Evolutionary conservation across 352 stramenopile genomes (phyloP).

Genomic region (Globisporangium paroecandrum): DNA sequence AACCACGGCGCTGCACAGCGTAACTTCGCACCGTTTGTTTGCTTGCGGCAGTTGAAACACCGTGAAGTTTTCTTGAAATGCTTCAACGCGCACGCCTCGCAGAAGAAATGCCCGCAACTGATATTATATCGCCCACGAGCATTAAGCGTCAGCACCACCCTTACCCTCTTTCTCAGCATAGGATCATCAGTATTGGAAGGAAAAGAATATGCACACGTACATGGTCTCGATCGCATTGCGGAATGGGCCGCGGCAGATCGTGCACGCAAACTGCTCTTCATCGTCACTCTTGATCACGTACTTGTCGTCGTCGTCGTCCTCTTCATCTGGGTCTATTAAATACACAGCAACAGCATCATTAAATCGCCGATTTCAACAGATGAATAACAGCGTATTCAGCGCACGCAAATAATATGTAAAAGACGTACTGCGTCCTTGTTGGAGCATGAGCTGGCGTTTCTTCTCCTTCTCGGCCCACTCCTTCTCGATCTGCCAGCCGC

Average conservation of each 20-base stretch:
- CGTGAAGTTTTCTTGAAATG: slow-evolving; percentile 75
- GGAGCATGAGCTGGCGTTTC: slow-evolving; percentile 76
- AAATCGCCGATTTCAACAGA: not conserved
- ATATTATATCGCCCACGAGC: not conserved
- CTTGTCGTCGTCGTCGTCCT: slow-evolving; percentile 64
- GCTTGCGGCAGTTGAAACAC: slow-evolving; percentile 94
- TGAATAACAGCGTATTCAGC: not conserved
- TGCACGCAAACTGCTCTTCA: slow-evolving; percentile 92
- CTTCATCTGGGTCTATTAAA: slow-evolving; percentile 35
- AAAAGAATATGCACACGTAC: slow-evolving; percentile 25
- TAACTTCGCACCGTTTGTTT: slow-evolving; percentile 79
- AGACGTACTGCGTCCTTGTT: slow-evolving; percentile 39
- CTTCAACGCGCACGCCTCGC: slow-evolving; percentile 89
- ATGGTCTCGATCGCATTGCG: slow-evolving; percentile 92
- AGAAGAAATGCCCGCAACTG: slow-evolving; percentile 96
- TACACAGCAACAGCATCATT: not conserved
- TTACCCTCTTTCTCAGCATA: not conserved
- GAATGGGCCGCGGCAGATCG: slow-evolving; percentile 93
- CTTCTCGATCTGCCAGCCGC: slow-evolving; percentile 96
- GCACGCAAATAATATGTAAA: not conserved
- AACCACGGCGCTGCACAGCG: too few relatives aligned
- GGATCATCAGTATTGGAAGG: not conserved
- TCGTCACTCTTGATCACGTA: slow-evolving; percentile 61
- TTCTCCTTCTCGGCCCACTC: slow-evolving; percentile 94
- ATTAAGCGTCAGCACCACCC: not conserved